These are phyloP conservation scores for Lentinus brumalis DNA, from an alignment of 768 basidiomycete species.

Conservation along the genomic window DNA sequence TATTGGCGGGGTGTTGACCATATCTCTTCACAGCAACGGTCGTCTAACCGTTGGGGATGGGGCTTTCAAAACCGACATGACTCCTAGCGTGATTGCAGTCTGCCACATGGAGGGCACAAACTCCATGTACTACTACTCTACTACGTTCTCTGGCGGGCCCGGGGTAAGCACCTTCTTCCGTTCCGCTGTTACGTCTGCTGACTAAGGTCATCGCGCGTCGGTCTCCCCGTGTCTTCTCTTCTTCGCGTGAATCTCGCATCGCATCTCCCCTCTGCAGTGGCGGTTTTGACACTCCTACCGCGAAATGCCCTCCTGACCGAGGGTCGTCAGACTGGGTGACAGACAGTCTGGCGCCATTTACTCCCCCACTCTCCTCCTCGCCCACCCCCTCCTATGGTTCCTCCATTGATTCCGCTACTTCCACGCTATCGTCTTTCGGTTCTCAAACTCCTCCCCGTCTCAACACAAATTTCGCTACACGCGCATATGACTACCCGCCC, in stretches of 20 bases:
- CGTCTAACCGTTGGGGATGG: slow-evolving; percentile 97
- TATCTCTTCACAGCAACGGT: slow-evolving; percentile 71
- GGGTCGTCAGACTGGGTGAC: slow-evolving; percentile 97
- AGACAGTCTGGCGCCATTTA: slow-evolving; percentile 79
- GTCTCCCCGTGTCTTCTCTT: neutral
- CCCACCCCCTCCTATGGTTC: slow-evolving; percentile 37
- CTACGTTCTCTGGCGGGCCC: slow-evolving; percentile 92
- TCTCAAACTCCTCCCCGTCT: slow-evolving; percentile 23
- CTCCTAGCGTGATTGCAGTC: slow-evolving; percentile 81
- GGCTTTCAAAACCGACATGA: slow-evolving; percentile 75
- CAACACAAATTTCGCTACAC: slow-evolving; percentile 8
- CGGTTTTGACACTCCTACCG: slow-evolving; percentile 91
- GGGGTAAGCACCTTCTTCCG: slow-evolving; percentile 55
- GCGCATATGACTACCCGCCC: slow-evolving; percentile 30
- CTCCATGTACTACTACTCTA: slow-evolving; percentile 89
- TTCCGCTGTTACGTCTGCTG: neutral
- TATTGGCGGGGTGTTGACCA: neutral
- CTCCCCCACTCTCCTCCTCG: slow-evolving; percentile 36
- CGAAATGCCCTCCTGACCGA: slow-evolving; percentile 94
- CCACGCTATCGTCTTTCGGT: slow-evolving; percentile 41
- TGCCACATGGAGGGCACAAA: slow-evolving; percentile 81
- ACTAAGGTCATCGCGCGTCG: neutral
- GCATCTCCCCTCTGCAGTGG: slow-evolving; percentile 56
- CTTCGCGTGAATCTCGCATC: neutral
- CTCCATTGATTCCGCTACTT: slow-evolving; percentile 30